These are phyloP conservation scores for Ostreobium quekettii DNA, from an alignment of 139 green algal species.

Conservation along the genomic window DNA sequence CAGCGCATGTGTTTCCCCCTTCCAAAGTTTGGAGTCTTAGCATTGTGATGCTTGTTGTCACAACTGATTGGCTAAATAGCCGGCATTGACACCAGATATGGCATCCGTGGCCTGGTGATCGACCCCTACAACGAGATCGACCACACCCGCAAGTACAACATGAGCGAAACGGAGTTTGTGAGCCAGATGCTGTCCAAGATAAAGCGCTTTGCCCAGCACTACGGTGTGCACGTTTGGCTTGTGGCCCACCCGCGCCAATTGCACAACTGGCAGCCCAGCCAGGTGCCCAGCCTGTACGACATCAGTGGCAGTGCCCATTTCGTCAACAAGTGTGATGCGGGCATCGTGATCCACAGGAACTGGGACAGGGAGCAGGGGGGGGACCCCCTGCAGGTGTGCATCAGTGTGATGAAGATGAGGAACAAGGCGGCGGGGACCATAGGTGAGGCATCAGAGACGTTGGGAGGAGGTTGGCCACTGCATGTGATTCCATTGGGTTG, in stretches of 20 bases:
- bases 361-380: background rate
- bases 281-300: constrained; percentile 80
- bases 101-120: constrained; percentile 92
- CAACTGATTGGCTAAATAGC: no score
- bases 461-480: no score
- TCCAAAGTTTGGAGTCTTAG: no score
- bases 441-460: no score
- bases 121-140: constrained; percentile 99
- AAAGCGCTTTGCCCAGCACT: constrained; percentile 54
- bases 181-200: constrained; percentile 85
- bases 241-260: constrained; percentile 88
- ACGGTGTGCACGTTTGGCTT: constrained; percentile 94
- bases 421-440: constrained; percentile 12
- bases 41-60: no score
- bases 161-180: constrained; percentile 92
- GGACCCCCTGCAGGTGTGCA: background rate
- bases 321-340: constrained; percentile 95
- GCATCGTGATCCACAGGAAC: constrained; percentile 84
- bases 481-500: no score
- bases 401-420: constrained; percentile 14
- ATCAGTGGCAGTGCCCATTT: constrained; percentile 83
- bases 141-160: constrained; percentile 45
- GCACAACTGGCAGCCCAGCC: constrained; percentile 52
- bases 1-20: no score
- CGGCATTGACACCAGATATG: constrained; percentile 63